Evolutionary conservation across 108 stramenopile genomes (phyloP), one percentile per base, ranked within the genome.

Genomic region (Skeletonema tropicum): DNA sequence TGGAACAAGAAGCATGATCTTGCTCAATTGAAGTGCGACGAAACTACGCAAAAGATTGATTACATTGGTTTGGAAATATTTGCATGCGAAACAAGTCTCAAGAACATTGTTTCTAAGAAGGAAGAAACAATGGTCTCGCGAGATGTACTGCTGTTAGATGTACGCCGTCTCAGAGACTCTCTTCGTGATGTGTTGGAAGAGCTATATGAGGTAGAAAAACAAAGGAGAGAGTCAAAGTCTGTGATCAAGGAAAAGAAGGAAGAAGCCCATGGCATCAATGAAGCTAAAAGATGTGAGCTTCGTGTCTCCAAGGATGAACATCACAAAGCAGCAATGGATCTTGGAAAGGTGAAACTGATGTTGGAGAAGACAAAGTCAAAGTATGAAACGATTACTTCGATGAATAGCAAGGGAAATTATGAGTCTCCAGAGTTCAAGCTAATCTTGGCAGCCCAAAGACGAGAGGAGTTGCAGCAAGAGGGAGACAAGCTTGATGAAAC

Each of bases 391-490:
- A 45, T 88, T 39, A 35, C 58, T 41, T 63, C 46, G 15, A 84
- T 57, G 21, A 74, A 62, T 12, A 77, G 63, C 2, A 87, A 84
- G 25, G 88, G 85, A 57, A 80, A 72, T 23, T 76, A 65, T 32
- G 69, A 82, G 58, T 88, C 88, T 32, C 93, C 93, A 48, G 90
- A 92, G 15, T 86, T 89, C 46, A 90, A 90, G 70, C 73, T 96
- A 42, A 96, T 96, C 63, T 48, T 82, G 39, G 91, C 92, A 15
- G 95, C 95, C 14, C 93, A 96, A 84, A 86, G 74, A 79, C 79
- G 92, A 59, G 93, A 93, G 67, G 95, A 96, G 75, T 72, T 96
- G 42, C 95, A 94, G 82, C 73, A 89, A 35, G 80, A 90, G 69
- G 95, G 95, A 10, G 93, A 96, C 65, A 78, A 86, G 71, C 84